A percentile compares a stretch with the other conserved stretches of the same genome.
Conservation (phyloP, 148 eudicot species). For the Amaranthus cruentus region DNA sequence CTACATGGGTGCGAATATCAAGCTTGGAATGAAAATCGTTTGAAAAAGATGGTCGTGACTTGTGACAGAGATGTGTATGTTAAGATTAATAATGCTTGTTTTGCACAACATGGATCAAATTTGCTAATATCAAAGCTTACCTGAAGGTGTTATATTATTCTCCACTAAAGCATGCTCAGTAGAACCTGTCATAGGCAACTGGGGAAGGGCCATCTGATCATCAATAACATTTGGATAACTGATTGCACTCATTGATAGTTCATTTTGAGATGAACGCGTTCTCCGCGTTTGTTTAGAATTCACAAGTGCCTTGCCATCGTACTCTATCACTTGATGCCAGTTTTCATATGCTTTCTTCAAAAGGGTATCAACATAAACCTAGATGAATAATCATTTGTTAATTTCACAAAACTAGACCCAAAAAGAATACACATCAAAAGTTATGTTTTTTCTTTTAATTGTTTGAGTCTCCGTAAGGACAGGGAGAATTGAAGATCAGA, state of each 20-base stretch:
- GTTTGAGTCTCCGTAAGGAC: neutral
- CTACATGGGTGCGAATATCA: no score
- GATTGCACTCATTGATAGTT: slow-evolving; percentile 37
- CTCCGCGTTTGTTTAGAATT: slow-evolving; percentile 61
- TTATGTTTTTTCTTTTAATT: neutral
- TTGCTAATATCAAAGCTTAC: slow-evolving; percentile 24
- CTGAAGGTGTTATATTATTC: slow-evolving; percentile 42
- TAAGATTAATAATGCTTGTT: no score
- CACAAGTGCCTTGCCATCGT: slow-evolving; percentile 78
- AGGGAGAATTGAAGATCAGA: neutral
- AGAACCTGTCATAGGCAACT: slow-evolving; percentile 42
- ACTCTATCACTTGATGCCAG: slow-evolving; percentile 90
- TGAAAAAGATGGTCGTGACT: no score
- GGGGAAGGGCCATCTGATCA: slow-evolving; percentile 47
- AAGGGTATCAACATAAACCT: slow-evolving; percentile 75
- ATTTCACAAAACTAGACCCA: neutral
- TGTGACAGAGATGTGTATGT: no score
- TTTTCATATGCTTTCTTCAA: slow-evolving; percentile 94
- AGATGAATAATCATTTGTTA: slow-evolving; percentile 15
- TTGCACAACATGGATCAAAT: no score
- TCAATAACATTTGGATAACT: slow-evolving; percentile 45
- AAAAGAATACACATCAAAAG: neutral
- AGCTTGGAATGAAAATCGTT: no score
- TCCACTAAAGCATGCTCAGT: slow-evolving; percentile 45
- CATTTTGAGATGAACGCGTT: slow-evolving; percentile 44